Evolutionary conservation across 1,139 yeast species (phyloP).

Genomic region (Lodderomyces beijingensis): DNA sequence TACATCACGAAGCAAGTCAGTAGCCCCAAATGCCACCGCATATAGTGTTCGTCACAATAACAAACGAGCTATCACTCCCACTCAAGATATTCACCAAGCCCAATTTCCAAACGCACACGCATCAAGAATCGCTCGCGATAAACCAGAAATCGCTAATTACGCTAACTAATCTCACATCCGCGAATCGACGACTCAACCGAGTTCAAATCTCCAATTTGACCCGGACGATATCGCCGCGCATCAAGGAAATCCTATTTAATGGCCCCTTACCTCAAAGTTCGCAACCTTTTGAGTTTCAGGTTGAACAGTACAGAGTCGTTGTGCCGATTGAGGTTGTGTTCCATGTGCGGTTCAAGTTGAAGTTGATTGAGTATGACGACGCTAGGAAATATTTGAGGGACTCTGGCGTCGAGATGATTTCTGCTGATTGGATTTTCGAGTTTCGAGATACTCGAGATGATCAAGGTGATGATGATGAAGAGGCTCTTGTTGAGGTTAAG

Average conservation of each 20-base stretch:
- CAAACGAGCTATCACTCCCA: conserved; percentile 8
- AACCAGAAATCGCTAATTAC: conserved; percentile 13
- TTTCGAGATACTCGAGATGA: background rate
- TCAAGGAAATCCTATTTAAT: conserved; percentile 6
- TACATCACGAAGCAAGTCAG: too few species aligned
- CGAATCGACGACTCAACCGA: conserved; percentile 7
- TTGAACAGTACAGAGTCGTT: conserved; percentile 5
- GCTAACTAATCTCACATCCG: conserved; percentile 9
- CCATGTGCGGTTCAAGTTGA: conserved; percentile 5
- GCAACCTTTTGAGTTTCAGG: background rate
- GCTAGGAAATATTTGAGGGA: conserved; percentile 3
- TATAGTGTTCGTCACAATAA: conserved; percentile 11
- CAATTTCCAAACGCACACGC: background rate
- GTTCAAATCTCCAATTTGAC: conserved; percentile 3
- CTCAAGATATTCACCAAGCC: conserved; percentile 11
- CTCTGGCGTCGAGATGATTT: conserved; percentile 1
- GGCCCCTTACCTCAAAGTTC: background rate
- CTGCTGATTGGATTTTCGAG: background rate
- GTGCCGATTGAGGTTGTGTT: conserved; percentile 5
- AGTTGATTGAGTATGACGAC: conserved; percentile 7
- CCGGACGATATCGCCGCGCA: conserved; percentile 4
- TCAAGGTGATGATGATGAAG: background rate
- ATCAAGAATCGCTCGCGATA: conserved; percentile 8
- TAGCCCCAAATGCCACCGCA: conserved; percentile 15
- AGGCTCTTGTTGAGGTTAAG: background rate